Conservation (phyloP, 768 basidiomycete species). For the Chalciporus pseudorubinellus region DNA sequence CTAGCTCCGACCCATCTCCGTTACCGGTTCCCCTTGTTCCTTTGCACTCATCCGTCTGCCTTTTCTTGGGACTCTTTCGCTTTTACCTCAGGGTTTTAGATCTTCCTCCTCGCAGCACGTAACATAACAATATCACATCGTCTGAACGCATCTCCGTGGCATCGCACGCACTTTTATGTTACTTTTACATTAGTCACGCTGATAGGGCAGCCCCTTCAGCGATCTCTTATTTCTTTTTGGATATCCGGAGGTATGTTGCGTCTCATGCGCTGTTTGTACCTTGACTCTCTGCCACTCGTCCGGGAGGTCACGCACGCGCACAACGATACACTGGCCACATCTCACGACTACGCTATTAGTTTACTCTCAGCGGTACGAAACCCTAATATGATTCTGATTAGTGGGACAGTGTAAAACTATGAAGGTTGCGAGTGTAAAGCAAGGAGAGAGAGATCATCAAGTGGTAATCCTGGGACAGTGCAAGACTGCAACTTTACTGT, state of each 20-base stretch:
- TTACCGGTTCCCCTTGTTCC: background rate
- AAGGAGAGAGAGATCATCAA: too few species aligned
- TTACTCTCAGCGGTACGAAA: slow-evolving; percentile 14
- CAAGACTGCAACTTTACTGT: too few species aligned
- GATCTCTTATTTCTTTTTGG: slow-evolving; percentile 16
- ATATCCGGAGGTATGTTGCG: slow-evolving; percentile 9
- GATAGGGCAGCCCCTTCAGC: slow-evolving; percentile 2
- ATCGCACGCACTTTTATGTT: slow-evolving; percentile 10
- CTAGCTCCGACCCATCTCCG: slow-evolving; percentile 9
- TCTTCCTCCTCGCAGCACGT: slow-evolving; percentile 2
- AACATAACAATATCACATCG: slow-evolving; percentile 13
- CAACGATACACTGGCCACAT: slow-evolving; percentile 1
- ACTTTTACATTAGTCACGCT: slow-evolving; percentile 14
- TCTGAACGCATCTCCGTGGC: slow-evolving; percentile 11
- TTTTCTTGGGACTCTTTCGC: slow-evolving; percentile 1
- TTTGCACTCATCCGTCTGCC: background rate
- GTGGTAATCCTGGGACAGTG: too few species aligned
- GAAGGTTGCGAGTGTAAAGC: background rate
- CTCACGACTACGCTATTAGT: slow-evolving; percentile 23
- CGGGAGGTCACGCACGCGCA: slow-evolving; percentile 1
- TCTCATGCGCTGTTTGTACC: slow-evolving; percentile 1
- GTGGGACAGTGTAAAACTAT: background rate
- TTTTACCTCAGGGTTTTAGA: background rate
- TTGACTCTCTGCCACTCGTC: background rate
- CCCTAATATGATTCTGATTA: slow-evolving; percentile 16